Percentiles rank a stretch among this genome's conserved stretches.
These are phyloP conservation scores for Kuraishia hungarica DNA, from an alignment of 805 yeast genomes.

Conservation along the genomic window DNA sequence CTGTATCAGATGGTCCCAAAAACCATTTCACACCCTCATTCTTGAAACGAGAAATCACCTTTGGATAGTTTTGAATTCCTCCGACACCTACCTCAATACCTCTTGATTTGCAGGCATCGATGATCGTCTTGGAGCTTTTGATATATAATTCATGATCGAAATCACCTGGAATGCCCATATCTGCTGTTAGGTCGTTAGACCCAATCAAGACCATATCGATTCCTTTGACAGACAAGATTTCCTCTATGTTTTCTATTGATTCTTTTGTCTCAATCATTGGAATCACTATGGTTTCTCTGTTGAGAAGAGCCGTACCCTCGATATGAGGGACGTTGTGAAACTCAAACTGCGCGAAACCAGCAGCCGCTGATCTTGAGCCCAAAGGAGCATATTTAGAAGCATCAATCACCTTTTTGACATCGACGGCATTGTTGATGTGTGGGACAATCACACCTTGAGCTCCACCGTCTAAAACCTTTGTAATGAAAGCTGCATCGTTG, in stretches of 20 bases:
- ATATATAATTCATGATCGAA: not conserved
- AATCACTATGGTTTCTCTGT: not conserved
- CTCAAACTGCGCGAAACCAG: not conserved
- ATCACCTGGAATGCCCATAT: not conserved
- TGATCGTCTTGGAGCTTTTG: not conserved
- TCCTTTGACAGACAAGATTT: not conserved
- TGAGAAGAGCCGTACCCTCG: not conserved
- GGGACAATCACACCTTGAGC: not conserved
- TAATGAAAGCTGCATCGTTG: not conserved
- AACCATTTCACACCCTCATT: not conserved
- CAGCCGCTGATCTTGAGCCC: not conserved
- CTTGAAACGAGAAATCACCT: not conserved
- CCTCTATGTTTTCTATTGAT: not conserved
- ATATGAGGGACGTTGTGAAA: not conserved
- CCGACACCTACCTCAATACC: not conserved
- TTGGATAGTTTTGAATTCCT: not conserved
- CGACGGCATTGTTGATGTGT: not conserved
- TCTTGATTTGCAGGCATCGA: not conserved
- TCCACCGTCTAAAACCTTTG: not conserved
- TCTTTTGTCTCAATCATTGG: conserved; percentile 1
- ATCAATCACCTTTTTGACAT: not conserved
- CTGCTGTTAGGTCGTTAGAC: not conserved
- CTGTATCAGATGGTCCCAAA: not conserved
- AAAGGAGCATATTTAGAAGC: not conserved
- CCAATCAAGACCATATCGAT: not conserved